These are phyloP conservation scores for Ustulina deusta DNA, from an alignment of 2,329 filamentous ascomycete genomes.

Conservation along the genomic window DNA sequence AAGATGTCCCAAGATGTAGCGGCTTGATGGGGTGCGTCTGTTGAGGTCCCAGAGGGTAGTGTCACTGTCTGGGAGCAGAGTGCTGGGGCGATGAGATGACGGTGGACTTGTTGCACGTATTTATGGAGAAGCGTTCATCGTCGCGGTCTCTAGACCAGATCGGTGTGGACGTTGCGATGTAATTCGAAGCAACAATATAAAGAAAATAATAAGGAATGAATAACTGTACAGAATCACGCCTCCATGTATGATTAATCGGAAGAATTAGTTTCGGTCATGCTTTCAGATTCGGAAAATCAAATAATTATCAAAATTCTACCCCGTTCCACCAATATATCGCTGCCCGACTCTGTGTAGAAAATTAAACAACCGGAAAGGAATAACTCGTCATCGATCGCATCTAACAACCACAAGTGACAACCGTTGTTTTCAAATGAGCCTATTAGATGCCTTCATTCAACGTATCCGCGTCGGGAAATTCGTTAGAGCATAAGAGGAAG, in stretches of 20 bases:
- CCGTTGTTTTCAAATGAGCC: no score
- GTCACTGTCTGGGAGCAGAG: neutral
- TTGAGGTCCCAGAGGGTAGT: neutral
- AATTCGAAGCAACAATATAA: neutral
- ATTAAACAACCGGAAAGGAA: neutral
- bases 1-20: neutral
- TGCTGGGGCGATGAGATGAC: no score
- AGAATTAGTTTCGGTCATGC: neutral
- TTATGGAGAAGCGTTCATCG: no score
- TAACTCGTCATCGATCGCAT: neutral
- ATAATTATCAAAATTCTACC: neutral
- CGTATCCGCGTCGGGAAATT: neutral
- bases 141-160: no score
- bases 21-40: neutral
- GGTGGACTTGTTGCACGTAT: no score
- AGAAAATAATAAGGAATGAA: neutral
- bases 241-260: neutral
- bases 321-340: neutral
- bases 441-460: neutral
- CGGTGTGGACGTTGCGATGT: neutral
- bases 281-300: neutral
- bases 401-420: no score
- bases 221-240: neutral
- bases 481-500: slow-evolving; percentile 31
- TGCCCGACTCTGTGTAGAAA: neutral